phyloP scores from a whole-genome alignment of 2,329 filamentous ascomycete genomes.

The Sporothrix humicola region DNA sequence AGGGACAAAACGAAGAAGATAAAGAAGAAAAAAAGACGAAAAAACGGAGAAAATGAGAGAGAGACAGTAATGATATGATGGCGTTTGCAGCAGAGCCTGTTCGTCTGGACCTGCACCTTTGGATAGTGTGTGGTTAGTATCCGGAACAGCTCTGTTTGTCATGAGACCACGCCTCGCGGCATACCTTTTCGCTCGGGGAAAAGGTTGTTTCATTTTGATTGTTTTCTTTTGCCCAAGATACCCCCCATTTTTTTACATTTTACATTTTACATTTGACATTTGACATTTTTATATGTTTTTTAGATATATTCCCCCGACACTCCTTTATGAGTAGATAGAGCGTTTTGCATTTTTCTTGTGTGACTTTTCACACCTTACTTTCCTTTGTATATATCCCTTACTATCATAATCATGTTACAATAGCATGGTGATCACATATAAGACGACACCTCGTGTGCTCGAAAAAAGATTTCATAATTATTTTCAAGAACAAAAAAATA shows the following conservation, averaged over 20 bases:
- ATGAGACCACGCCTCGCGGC: slow-evolving; percentile 21
- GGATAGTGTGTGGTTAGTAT: neutral
- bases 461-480: neutral
- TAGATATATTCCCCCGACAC: neutral
- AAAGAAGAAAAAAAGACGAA: neutral
- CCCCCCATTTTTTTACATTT: slow-evolving; percentile 11
- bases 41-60: neutral
- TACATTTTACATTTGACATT: no score
- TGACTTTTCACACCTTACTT: neutral
- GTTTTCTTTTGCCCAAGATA: slow-evolving; percentile 32
- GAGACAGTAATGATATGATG: slow-evolving; percentile 6
- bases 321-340: slow-evolving; percentile 19
- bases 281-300: no score
- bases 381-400: slow-evolving; percentile 20
- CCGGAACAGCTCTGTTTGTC: neutral
- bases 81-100: neutral
- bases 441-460: neutral
- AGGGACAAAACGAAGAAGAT: neutral
- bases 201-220: neutral
- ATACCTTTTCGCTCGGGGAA: neutral
- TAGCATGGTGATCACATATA: neutral
- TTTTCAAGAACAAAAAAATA: slow-evolving; percentile 18
- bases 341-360: neutral
- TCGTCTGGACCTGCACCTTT: slow-evolving; percentile 10
- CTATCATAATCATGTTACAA: neutral